These are phyloP conservation scores for Plasmopara muralis DNA, from an alignment of 352 stramenopile species.

Conservation along the genomic window DNA sequence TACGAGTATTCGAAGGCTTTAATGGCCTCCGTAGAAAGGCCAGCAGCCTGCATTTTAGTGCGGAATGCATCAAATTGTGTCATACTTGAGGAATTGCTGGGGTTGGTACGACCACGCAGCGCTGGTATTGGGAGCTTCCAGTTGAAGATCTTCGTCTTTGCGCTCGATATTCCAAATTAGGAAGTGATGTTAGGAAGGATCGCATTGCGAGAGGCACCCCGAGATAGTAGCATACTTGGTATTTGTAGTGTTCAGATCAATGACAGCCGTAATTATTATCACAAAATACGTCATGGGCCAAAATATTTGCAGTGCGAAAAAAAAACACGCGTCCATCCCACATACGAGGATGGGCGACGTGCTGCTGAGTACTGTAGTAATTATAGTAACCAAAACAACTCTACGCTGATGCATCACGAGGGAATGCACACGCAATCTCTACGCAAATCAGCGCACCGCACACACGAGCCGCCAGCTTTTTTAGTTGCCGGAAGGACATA, in stretches of 20 bases:
- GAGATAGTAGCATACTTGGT: conserved; percentile 11
- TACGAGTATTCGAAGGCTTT: conserved; percentile 98
- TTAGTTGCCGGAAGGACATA: too few species aligned
- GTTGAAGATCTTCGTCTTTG: conserved; percentile 40
- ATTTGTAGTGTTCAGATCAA: conserved; percentile 8
- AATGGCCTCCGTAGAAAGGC: conserved; percentile 93
- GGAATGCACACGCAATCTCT: too few species aligned
- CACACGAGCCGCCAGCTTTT: too few species aligned
- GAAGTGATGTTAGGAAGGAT: conserved; percentile 26
- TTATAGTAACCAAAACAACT: too few species aligned
- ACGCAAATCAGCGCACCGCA: too few species aligned
- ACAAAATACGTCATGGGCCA: background rate
- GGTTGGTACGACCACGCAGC: conserved; percentile 25
- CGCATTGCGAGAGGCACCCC: conserved; percentile 2
- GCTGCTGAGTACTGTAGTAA: too few species aligned
- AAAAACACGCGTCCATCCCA: too few species aligned
- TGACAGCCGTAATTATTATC: conserved; percentile 2
- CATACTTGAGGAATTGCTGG: conserved; percentile 35
- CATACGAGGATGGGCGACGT: too few species aligned
- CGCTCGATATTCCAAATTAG: conserved; percentile 25
- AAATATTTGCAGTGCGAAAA: too few species aligned
- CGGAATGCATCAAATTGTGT: conserved; percentile 74
- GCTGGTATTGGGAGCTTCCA: conserved; percentile 23
- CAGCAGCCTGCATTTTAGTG: conserved; percentile 95
- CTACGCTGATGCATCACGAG: too few species aligned